Evolutionary conservation across 2,329 filamentous ascomycete genomes (phyloP), one percentile per base, ranked within the genome.

Genomic region (Nemania sp.): DNA sequence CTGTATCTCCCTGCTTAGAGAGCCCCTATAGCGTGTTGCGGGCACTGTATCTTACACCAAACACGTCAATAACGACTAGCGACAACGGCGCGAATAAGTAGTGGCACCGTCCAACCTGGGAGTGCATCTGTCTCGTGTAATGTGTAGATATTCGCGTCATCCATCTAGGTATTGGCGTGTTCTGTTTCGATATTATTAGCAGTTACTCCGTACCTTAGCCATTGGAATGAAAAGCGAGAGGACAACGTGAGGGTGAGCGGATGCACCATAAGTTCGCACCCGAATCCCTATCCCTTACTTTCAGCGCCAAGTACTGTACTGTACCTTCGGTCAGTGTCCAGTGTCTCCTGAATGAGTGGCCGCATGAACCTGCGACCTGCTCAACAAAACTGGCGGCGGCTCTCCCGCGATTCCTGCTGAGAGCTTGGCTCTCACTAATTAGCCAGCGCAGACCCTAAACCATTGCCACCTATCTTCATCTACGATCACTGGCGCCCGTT

Each of bases 281-380:
- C n/a, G n/a, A n/a, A n/a, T n/a, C n/a, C n/a, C n/a, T n/a, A n/a
- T n/a, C n/a, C n/a, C n/a, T n/a, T n/a, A n/a, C n/a, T n/a, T n/a
- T n/a, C n/a, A n/a, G n/a, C n/a, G n/a, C n/a, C n/a, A n/a, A n/a
- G n/a, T n/a, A n/a, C n/a, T n/a, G n/a, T n/a, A n/a, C n/a, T n/a
- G n/a, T n/a, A n/a, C n/a, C n/a, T n/a, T n/a, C n/a, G n/a, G 48
- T 42, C 46, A 6, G 48, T 26, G 47, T 52, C 23, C 54, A 47
- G 31, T 53, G 37, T 49, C 40, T 20, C 45, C 36, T 23, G 43
- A 40, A 45, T 30, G 34, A 49, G 6, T 39, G 54, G 49, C 30
- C 54, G 49, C 54, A 51, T 54, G 14, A 34, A n/a, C n/a, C 22
- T 53, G 49, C 49, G 40, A 15, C 44, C 39, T 43, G 11, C 37